phyloP scores from a whole-genome alignment of 805 yeast species.

The Monosporozyma unispora region DNA sequence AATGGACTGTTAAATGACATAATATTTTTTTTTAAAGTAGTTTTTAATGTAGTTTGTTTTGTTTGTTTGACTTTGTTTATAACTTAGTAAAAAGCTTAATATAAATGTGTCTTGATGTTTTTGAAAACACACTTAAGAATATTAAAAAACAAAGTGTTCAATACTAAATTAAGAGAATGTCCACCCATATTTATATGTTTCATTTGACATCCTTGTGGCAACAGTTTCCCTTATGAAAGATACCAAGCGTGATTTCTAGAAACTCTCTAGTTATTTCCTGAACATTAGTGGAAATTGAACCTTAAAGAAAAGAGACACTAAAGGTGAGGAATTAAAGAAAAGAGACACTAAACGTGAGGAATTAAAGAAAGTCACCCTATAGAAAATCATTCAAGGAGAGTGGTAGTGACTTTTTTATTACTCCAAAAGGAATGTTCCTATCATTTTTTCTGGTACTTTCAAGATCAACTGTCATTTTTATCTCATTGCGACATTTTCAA shows the following conservation, averaged over 20 bases:
- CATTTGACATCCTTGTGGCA: too few relatives aligned
- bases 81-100: background rate
- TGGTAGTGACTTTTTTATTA: background rate
- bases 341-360: too few relatives aligned
- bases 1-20: slow-evolving; percentile 36
- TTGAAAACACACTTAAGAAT: too few relatives aligned
- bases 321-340: too few relatives aligned
- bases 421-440: background rate
- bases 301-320: too few relatives aligned
- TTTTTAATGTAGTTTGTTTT: background rate
- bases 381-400: background rate
- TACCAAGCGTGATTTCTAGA: background rate
- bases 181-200: background rate
- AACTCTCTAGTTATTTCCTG: background rate
- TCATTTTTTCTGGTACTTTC: background rate
- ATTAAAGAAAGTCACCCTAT: too few relatives aligned
- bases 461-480: background rate
- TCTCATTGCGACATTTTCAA: background rate
- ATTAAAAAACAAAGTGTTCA: too few relatives aligned
- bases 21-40: background rate
- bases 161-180: background rate
- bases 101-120: background rate
- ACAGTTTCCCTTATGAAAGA: too few relatives aligned
- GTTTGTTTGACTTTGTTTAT: background rate
- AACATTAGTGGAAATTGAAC: too few relatives aligned